Evolutionary conservation across 305 asterid species (phyloP), one percentile per base, ranked within the genome.

Genomic region (Solanum hybrid): DNA sequence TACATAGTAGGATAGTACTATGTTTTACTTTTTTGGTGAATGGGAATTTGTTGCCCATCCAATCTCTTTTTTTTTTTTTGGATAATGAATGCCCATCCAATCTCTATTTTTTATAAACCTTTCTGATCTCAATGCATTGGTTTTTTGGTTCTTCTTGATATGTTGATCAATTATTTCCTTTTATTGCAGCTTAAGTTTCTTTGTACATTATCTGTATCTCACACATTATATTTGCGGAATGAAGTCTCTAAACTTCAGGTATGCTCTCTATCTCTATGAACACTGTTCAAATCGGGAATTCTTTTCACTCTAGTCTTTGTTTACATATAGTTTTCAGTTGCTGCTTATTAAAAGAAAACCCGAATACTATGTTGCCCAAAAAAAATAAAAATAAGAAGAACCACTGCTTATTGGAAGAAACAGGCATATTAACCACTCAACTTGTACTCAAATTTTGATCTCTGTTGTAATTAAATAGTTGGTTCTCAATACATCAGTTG

Each of bases 171-270:
- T 56, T 84, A 10, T 84, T 51, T 29, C 42, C 85, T 42, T 71
- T 56, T 77, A 46, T 88, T 88, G 98, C 97, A 97, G 98, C 93
- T 96, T 73, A 90, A 60, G 34, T 88, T 91, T 66, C 82, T 94
- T 71, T 94, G 97, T 91, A 86, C 93, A 86, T 34, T 93, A 56
- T 93, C 93, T 86, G 89, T 94, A 88, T 86, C 93, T 77, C 95
- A 92, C 81, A 92, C 94, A 42, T 88, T 93, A 89, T 88, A 90
- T 91, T 89, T 95, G 97, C 91, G 94, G 71, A 92, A 80, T 87
- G 93, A 92, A 93, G 93, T 96, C 79, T 56, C 92, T 29, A 92
- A 93, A 89, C 97, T 96, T 91, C 94, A 95, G 98, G 99, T 97
- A 94, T 87, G 87, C 94, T 85, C 26, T 89, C 84, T 88, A 71